phyloP scores from a whole-genome alignment of 192 early-diverging fungal genomes.

The Coemansia sp. region DNA sequence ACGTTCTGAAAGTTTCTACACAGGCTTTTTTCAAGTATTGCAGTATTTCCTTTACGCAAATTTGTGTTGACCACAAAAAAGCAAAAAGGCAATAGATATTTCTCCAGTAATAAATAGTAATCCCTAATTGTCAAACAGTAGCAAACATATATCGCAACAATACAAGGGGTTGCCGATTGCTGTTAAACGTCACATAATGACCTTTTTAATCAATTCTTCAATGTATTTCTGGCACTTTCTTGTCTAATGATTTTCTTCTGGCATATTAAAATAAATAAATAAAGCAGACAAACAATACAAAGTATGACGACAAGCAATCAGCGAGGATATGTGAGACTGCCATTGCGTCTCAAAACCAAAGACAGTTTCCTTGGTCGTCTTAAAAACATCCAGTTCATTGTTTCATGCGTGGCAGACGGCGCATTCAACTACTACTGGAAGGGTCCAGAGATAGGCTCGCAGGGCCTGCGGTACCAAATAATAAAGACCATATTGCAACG shows the following conservation, averaged over 20 bases:
- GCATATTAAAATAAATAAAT: neutral
- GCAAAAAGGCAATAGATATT: no score
- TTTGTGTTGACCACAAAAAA: no score
- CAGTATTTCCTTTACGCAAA: no score
- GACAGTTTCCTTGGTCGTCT: conserved; percentile 24
- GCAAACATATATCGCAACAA: neutral
- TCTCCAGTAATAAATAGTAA: neutral
- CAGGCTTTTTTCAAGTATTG: no score
- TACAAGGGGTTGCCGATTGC: neutral
- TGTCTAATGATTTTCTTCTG: neutral
- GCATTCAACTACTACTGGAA: conserved; percentile 34
- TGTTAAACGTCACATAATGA: no score
- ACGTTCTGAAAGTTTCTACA: no score
- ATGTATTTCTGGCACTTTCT: neutral
- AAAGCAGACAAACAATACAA: neutral
- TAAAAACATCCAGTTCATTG: conserved; percentile 36
- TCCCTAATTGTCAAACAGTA: neutral
- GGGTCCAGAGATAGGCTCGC: conserved; percentile 25
- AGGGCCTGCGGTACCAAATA: conserved; percentile 40
- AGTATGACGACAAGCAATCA: neutral
- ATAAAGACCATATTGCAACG: conserved; percentile 29
- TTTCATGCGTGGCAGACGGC: conserved; percentile 7
- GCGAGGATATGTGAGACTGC: conserved; percentile 15
- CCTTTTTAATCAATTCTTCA: no score
- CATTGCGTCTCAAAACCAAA: conserved; percentile 32